Evolutionary conservation across 192 early-diverging fungal genomes (phyloP).

Genomic region (Mortierella alpina): DNA sequence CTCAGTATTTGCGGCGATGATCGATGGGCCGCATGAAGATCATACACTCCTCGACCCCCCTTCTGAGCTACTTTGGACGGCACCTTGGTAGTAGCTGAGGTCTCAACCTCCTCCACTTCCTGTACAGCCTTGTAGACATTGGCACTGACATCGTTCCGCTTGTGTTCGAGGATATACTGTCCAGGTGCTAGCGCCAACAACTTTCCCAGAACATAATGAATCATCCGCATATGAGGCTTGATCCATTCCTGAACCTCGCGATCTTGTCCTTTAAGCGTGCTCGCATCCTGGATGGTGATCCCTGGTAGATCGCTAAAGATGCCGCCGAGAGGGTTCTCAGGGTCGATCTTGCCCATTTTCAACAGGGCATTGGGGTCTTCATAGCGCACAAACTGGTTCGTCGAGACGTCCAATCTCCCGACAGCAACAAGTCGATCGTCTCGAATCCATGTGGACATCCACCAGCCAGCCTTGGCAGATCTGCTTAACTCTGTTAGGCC

Average conservation of each 20-base stretch:
- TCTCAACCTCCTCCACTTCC: not conserved
- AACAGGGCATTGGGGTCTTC: not conserved
- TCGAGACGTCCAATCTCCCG: slow-evolving; percentile 35
- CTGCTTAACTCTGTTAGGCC: slow-evolving; percentile 17
- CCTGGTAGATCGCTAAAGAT: slow-evolving; percentile 39
- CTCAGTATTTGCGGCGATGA: slow-evolving; percentile 21
- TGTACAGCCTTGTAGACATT: slow-evolving; percentile 31
- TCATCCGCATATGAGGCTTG: slow-evolving; percentile 46
- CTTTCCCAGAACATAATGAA: slow-evolving; percentile 40
- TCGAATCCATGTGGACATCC: slow-evolving; percentile 50
- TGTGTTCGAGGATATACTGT: slow-evolving; percentile 38
- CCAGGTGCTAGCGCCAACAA: slow-evolving; percentile 26
- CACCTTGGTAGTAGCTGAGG: not conserved
- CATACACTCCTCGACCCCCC: slow-evolving; percentile 14
- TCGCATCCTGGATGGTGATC: slow-evolving; percentile 27
- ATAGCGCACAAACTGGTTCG: slow-evolving; percentile 48
- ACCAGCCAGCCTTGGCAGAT: slow-evolving; percentile 40
- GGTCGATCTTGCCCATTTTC: not conserved
- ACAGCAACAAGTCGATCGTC: slow-evolving; percentile 40
- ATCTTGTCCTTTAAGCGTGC: slow-evolving; percentile 18
- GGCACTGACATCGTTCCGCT: slow-evolving; percentile 33
- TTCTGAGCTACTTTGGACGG: not conserved
- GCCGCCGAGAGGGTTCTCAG: slow-evolving; percentile 35
- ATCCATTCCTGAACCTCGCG: slow-evolving; percentile 43
- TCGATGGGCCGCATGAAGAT: slow-evolving; percentile 44